Evolutionary conservation across 2,329 filamentous ascomycete genomes (phyloP), one percentile per base, ranked within the genome.

Genomic region (Elsinoe ampelina): DNA sequence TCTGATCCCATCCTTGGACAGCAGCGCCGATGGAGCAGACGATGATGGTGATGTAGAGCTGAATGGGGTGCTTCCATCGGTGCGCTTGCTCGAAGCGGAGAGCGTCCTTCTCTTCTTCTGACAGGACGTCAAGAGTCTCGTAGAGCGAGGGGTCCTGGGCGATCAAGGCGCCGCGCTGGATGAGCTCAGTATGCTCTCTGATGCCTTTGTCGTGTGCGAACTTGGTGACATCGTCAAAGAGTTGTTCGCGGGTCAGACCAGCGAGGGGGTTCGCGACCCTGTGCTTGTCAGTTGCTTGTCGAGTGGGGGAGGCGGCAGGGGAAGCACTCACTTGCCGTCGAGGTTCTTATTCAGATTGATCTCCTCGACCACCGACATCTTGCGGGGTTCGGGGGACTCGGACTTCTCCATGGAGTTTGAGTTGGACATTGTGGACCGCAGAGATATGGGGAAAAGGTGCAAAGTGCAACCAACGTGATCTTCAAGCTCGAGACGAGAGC

Each of bases 131-230:
- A 55, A 89, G 77, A 45, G 77, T 73, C 58, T 87, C 84, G 65
- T 77, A 86, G 36, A 76, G 75, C 8, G 73, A 72, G 0, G 85
- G 85, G 63, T 84, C 81, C 67, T 87, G 84, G 2, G 87, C 87
- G 17, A 89, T 78, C 12, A 91, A 74, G 5, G 87, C 87, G 32
- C 86, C 87, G 63, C 84, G 85, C 54, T 79, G 75, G 54, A 90
- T 75, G 13, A 85, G 66, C 2, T 73, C 71, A 2, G 81, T 70
- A 61, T 85, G 77, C 55, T 85, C 79, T 1, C 72, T 69, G 22
- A 90, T 74, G 20, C 76, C 76, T 62, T 85, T 80, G 41, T 77
- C 71, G 12, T 73, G 72, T 38, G 83, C 84, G 64, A 87, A 88
- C n/a, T 74, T 73, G 54, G 82, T 76, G 32, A 83, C 83, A 54